A percentile compares a stretch with the other conserved stretches of the same genome.
These are phyloP conservation scores for Hortiboletus campestris DNA, from an alignment of 768 basidiomycete genomes.

Conservation along the genomic window DNA sequence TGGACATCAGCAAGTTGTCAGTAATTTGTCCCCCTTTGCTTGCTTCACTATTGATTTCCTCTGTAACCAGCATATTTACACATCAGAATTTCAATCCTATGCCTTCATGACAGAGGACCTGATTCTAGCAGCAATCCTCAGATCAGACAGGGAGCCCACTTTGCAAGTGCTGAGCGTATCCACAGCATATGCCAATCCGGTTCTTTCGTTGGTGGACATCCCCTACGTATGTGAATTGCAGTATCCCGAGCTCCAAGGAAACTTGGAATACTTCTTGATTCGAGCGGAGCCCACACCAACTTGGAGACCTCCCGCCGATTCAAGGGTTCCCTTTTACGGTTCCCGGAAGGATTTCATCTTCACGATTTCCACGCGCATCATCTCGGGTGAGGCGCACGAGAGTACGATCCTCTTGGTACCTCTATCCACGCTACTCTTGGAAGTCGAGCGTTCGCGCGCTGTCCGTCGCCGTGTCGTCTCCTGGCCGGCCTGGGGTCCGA, in stretches of 20 bases:
- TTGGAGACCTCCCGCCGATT: conserved; percentile 18
- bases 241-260: conserved; percentile 22
- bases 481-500: conserved; percentile 36
- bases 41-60: conserved; percentile 1
- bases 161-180: conserved; percentile 22
- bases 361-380: conserved; percentile 25
- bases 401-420: conserved; percentile 30
- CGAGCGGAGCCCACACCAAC: conserved; percentile 34
- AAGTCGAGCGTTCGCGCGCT: conserved; percentile 18
- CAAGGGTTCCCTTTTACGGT: conserved; percentile 19
- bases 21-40: conserved; percentile 1
- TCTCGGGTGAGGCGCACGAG: conserved; percentile 4
- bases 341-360: conserved; percentile 33
- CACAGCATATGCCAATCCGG: neutral
- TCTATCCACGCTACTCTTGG: conserved; percentile 28
- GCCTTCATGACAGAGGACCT: conserved; percentile 34
- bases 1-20: conserved; percentile 29
- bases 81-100: conserved; percentile 29
- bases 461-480: conserved; percentile 7
- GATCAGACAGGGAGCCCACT: neutral
- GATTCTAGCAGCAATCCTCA: conserved; percentile 21
- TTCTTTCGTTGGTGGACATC: conserved; percentile 11
- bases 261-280: conserved; percentile 24
- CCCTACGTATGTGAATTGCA: conserved; percentile 25
- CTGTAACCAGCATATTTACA: conserved; percentile 18